Percentiles rank a stretch among this genome's conserved stretches.
Evolutionary conservation across 2,329 filamentous ascomycete genomes (phyloP).

Genomic region (Rhytidhysteron rufulum): DNA sequence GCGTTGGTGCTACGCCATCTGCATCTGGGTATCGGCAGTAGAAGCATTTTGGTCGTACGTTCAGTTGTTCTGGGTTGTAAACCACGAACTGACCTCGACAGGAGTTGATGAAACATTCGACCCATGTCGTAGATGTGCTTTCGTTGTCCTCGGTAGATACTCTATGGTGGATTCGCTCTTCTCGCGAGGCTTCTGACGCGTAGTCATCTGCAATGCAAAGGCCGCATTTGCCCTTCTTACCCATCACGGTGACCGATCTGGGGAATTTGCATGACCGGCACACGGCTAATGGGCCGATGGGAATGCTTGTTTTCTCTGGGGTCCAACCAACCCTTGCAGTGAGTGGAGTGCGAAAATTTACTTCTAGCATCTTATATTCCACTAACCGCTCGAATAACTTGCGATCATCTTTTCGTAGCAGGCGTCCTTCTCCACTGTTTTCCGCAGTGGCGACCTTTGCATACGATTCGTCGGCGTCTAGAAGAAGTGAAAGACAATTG

Average conservation of each 20-base stretch:
- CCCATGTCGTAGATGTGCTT: conserved; percentile 40
- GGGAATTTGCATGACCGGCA: conserved; percentile 44
- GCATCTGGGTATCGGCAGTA: conserved; percentile 40
- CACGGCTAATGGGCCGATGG: conserved; percentile 41
- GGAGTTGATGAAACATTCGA: conserved; percentile 42
- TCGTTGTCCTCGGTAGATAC: conserved; percentile 31
- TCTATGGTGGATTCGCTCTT: conserved; percentile 12
- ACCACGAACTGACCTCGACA: conserved; percentile 52
- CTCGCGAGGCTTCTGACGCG: conserved; percentile 14
- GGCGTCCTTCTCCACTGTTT: conserved; percentile 18
- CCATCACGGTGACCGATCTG: conserved; percentile 51
- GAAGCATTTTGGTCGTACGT: conserved; percentile 47
- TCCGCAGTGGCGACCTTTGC: conserved; percentile 3
- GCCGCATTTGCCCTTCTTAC: conserved; percentile 37
- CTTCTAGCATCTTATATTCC: conserved; percentile 45
- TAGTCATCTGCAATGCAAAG: conserved; percentile 31
- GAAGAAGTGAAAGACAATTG: conserved; percentile 43
- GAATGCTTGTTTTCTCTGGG: conserved; percentile 42
- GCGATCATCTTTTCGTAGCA: conserved; percentile 38
- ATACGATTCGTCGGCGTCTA: conserved; percentile 42
- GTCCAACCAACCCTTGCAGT: conserved; percentile 44
- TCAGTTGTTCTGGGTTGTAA: conserved; percentile 42
- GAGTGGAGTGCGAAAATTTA: conserved; percentile 45
- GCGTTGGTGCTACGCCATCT: conserved; percentile 31
- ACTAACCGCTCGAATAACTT: conserved; percentile 44